These are phyloP conservation scores for Venturiaceae sp. DNA, from an alignment of 2,329 filamentous ascomycete species.

Conservation along the genomic window DNA sequence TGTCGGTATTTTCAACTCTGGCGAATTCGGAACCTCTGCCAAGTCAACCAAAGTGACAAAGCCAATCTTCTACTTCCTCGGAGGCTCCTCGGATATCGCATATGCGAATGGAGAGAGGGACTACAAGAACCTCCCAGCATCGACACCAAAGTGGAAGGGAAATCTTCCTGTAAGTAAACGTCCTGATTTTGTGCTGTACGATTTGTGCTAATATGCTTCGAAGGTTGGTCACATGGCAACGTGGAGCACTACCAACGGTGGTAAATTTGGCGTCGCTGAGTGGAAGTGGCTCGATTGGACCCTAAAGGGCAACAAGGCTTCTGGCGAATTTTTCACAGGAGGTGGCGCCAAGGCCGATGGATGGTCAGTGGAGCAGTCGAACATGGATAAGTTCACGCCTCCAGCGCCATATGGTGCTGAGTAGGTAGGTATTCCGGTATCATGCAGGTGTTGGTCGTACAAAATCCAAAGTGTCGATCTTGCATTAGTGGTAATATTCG, in stretches of 20 bases:
- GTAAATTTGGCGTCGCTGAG: constrained; percentile 5
- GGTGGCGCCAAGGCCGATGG: constrained; percentile 1
- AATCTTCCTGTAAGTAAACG: constrained; percentile 7
- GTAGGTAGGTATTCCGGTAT: too few relatives aligned
- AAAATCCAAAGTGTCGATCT: too few relatives aligned
- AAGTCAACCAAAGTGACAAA: not conserved
- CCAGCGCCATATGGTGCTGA: not conserved
- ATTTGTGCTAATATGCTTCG: too few relatives aligned
- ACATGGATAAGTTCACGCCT: constrained; percentile 2
- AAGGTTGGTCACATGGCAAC: constrained; percentile 9
- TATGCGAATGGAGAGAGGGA: constrained; percentile 8
- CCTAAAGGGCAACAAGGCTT: not conserved
- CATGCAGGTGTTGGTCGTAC: too few relatives aligned
- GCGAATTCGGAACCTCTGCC: not conserved
- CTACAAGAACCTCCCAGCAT: constrained; percentile 1
- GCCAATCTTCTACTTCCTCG: constrained; percentile 8
- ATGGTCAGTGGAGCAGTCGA: constrained; percentile 2
- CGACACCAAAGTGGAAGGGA: constrained; percentile 4
- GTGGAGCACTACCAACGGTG: not conserved
- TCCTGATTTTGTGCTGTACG: too few relatives aligned
- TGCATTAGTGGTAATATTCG: too few relatives aligned
- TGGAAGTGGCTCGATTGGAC: constrained; percentile 6
- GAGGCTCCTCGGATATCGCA: constrained; percentile 5
- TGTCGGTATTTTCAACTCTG: constrained; percentile 8
- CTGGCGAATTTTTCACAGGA: not conserved